Evolutionary conservation across 176 grass and related monocot species (phyloP), one percentile per base, ranked within the genome.

Genomic region (Raddia guianensis): DNA sequence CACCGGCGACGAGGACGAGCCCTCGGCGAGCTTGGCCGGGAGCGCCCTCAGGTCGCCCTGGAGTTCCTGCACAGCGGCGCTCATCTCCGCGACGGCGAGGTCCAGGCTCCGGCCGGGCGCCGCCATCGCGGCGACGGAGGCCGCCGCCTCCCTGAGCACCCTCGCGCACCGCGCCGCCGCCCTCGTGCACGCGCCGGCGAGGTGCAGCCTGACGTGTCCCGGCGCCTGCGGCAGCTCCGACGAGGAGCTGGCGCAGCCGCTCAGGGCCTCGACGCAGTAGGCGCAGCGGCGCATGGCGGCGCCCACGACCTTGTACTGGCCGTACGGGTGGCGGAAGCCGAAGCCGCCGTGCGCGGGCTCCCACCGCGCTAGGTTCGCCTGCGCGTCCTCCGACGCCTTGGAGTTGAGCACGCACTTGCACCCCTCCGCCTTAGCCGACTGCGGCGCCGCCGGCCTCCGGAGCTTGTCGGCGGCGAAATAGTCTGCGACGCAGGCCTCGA

Each of bases 361-460:
- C 92, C 92, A 94, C 78, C 78, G 73, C 12, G 84, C 92, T 21
- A 94, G 82, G 86, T 94, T 94, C 10, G 87, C 86, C 75, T 94
- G 89, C 15, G 87, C 79, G 57, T 94, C 92, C 75, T 94, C 92
- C 7, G 86, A 70, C 27, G 89, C 86, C 80, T 89, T 94, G 9
- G 92, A 89, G 63, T 87, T 87, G 15, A 94, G 82, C 50, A 91
- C 84, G 40, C 86, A 88, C 83, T 90, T 87, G 87, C 89, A 91
- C 50, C 87, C 86, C 5, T 90, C 83, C 18, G 72, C 66, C 63
- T 78, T 84, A 40, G 56, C 72, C 13, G 86, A 84, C 9, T 12
- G 12, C 37, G 52, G 13, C 13, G 86, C 81, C 9, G 12, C 8
- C 47, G 52, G 13, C 9, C 15, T 1, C 61, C n/a, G 55, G 33